Evolutionary conservation across 1,284 basidiomycete species (phyloP).

Genomic region (Schizophyllum amplum): DNA sequence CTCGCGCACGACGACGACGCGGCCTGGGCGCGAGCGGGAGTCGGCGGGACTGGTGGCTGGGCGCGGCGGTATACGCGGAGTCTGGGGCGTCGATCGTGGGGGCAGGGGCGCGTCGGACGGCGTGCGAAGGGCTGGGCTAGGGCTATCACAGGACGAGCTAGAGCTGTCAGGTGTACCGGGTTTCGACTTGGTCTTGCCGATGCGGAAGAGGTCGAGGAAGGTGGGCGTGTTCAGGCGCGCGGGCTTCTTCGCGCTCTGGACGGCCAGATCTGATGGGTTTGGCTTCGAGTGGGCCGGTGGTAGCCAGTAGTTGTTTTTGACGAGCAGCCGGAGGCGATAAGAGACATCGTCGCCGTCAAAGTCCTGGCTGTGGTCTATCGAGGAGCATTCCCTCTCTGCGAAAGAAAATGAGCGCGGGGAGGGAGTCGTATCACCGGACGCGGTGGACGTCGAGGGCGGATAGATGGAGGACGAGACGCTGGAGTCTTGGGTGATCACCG

Average conservation of each 20-base stretch:
- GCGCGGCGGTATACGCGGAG: constrained; percentile 32
- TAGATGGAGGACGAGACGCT: constrained; percentile 14
- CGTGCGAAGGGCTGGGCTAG: constrained; percentile 45
- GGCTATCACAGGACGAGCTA: constrained; percentile 25
- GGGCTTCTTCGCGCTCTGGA: constrained; percentile 28
- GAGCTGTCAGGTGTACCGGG: constrained; percentile 41
- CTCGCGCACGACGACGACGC: constrained; percentile 75
- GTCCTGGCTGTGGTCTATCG: constrained; percentile 35
- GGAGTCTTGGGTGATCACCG: constrained; percentile 34
- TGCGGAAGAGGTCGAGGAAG: constrained; percentile 63
- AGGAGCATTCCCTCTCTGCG: constrained; percentile 24
- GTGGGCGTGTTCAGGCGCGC: constrained; percentile 39
- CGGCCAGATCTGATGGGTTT: constrained; percentile 49
- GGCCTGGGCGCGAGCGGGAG: constrained; percentile 28
- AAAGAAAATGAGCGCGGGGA: constrained; percentile 60
- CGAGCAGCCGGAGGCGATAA: constrained; percentile 68
- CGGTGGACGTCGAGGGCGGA: constrained; percentile 15
- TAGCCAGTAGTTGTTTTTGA: constrained; percentile 78
- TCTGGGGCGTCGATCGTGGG: constrained; percentile 28
- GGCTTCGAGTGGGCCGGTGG: constrained; percentile 79
- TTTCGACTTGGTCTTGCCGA: constrained; percentile 58
- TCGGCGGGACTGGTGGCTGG: constrained; percentile 20
- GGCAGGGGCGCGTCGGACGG: constrained; percentile 52
- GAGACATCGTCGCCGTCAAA: constrained; percentile 76
- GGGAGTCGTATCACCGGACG: constrained; percentile 61